These are phyloP conservation scores for Parietichytrium sp. DNA, from an alignment of 108 stramenopile species.

Conservation along the genomic window DNA sequence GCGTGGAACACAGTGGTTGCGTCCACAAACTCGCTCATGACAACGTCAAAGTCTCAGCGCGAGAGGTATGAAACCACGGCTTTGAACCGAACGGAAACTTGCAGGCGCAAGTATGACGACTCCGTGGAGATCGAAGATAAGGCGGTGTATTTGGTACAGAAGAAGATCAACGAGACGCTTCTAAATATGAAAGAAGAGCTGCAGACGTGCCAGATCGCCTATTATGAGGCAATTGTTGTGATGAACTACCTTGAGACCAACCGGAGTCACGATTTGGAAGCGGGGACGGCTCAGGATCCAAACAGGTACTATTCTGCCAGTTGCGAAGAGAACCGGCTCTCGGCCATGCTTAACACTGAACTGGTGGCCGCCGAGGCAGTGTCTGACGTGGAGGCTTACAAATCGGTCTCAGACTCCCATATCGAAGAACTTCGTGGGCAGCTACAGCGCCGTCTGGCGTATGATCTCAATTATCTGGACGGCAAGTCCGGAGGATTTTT, in stretches of 20 bases:
- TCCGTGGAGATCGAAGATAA: too few relatives aligned
- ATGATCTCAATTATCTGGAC: not conserved
- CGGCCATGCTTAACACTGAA: not conserved
- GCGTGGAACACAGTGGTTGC: not conserved
- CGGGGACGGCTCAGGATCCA: too few relatives aligned
- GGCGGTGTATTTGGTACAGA: too few relatives aligned
- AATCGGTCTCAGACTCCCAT: not conserved
- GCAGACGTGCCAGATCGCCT: too few relatives aligned
- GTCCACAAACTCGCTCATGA: not conserved
- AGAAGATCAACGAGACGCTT: too few relatives aligned
- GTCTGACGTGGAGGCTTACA: not conserved
- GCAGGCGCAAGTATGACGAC: too few relatives aligned
- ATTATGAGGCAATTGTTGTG: too few relatives aligned
- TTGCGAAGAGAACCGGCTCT: not conserved
- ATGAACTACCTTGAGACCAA: too few relatives aligned
- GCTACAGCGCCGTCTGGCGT: not conserved
- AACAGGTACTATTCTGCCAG: too few relatives aligned
- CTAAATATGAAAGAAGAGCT: too few relatives aligned
- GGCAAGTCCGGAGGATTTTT: not conserved
- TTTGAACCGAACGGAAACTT: too few relatives aligned
- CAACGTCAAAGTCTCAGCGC: not conserved
- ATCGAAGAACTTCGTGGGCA: not conserved
- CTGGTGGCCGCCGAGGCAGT: not conserved
- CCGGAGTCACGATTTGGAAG: too few relatives aligned
- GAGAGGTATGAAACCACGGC: not conserved